Conservation (phyloP, 495 filamentous ascomycete species). For the Lophiotrema nucula region DNA sequence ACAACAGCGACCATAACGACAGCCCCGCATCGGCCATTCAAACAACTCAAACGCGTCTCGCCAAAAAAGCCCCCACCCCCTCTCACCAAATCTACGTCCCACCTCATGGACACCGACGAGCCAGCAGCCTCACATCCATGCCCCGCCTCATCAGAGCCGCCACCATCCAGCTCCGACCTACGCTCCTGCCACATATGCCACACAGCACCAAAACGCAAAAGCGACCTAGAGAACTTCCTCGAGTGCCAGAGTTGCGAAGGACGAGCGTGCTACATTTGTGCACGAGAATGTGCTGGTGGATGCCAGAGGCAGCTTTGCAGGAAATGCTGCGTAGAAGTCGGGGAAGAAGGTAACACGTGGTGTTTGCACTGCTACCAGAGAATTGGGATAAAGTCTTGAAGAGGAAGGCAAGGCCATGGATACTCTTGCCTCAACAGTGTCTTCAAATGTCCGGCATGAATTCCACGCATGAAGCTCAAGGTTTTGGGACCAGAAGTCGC, state of each 20-base stretch:
- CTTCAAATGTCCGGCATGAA: too few species aligned
- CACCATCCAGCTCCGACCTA: slow-evolving; percentile 1
- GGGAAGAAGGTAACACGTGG: slow-evolving; percentile 28
- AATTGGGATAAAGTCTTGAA: too few species aligned
- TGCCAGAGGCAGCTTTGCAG: slow-evolving; percentile 22
- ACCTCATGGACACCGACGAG: slow-evolving; percentile 21
- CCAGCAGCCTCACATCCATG: neutral
- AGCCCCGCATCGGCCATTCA: neutral
- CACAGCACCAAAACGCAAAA: slow-evolving; percentile 19
- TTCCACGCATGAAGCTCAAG: too few species aligned
- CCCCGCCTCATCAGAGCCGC: neutral
- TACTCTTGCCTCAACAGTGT: too few species aligned
- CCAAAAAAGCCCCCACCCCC: neutral
- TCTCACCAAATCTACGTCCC: slow-evolving; percentile 8
- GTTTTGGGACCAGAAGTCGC: too few species aligned
- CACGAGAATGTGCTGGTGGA: slow-evolving; percentile 15
- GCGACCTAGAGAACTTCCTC: slow-evolving; percentile 24
- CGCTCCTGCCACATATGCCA: slow-evolving; percentile 31
- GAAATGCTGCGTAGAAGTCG: slow-evolving; percentile 30
- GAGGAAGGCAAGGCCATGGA: too few species aligned
- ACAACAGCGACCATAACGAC: neutral
- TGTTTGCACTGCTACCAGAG: slow-evolving; percentile 18
- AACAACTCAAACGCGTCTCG: slow-evolving; percentile 10
- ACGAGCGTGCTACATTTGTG: slow-evolving; percentile 30
- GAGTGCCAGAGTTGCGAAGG: slow-evolving; percentile 24